Evolutionary conservation across 2,329 filamentous ascomycete genomes (phyloP), one percentile per base, ranked within the genome.

Genomic region (Dothiorella sarmentorum): DNA sequence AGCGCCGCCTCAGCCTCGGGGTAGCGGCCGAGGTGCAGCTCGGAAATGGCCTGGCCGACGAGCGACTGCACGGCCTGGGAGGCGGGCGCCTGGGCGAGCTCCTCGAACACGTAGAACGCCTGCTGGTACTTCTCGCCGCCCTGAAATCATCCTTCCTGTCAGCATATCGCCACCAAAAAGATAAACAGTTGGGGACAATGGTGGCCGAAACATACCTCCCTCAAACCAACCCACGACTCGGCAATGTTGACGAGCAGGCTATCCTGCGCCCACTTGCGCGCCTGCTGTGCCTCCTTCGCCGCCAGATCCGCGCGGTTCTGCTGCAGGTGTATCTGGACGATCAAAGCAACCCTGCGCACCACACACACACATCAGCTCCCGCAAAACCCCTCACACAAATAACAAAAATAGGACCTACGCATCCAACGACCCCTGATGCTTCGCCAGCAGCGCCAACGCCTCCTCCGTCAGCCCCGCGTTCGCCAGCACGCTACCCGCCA

Each of bases 91-190:
- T 96, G 90, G 4, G 94, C 93, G 49, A 97, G 84, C 75, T 99
- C 94, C 76, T 97, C 93, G 69, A 91, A 97, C 61, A 97, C 93
- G 80, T 99, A 97, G 76, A 96, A 97, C 17, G 93, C 88, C 70
- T 94, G 90, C 70, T 97, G 94, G 76, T 97, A 97, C 73, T 91
- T 94, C 66, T 96, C 91, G 65, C 92, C 92, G 69, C 93, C 93
- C 88, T 96, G 61, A 24, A 56, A n/a, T n/a, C 13, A 6, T 20
- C 43, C 3, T 4, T 27, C 49, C 29, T 7, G 37, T 40, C 18
- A 55, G 35, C 35, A 22, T 42, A n/a, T n/a, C n/a, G n/a, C n/a
- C n/a, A n/a, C n/a, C n/a, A n/a, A n/a, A n/a, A n/a, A n/a, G n/a
- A n/a, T n/a, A n/a, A n/a, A n/a, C n/a, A n/a, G n/a, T n/a, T n/a